Evolutionary conservation across 2,329 filamentous ascomycete species (phyloP).

Genomic region (Fusarium circinatum): DNA sequence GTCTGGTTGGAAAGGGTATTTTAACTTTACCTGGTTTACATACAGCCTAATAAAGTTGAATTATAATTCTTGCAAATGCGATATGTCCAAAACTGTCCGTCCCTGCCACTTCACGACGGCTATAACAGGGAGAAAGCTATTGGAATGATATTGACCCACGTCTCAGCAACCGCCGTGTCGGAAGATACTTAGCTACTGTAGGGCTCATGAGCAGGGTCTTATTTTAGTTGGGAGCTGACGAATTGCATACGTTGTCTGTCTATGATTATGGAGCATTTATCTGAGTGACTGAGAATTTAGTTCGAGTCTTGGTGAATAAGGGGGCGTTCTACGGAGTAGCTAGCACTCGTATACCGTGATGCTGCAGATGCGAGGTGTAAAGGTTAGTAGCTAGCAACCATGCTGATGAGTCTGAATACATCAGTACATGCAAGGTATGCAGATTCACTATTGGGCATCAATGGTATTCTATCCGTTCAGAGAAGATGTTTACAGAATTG

Average conservation of each 20-base stretch:
- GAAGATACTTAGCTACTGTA: background rate
- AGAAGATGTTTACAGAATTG: background rate
- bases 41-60: background rate
- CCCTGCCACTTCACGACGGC: background rate
- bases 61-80: background rate
- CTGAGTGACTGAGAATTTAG: background rate
- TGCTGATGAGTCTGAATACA: background rate
- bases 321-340: background rate
- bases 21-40: constrained; percentile 1
- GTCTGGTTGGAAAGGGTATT: background rate
- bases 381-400: background rate
- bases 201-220: constrained; percentile 10
- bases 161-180: constrained; percentile 13
- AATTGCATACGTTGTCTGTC: constrained; percentile 15
- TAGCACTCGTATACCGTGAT: background rate
- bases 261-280: background rate
- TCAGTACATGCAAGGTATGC: background rate
- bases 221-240: constrained; percentile 5
- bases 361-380: background rate
- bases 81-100: background rate
- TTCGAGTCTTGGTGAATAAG: constrained; percentile 22
- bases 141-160: constrained; percentile 36
- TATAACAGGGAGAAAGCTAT: constrained; percentile 13
- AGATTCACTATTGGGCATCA: background rate
- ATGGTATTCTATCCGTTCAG: background rate